Evolutionary conservation across 768 basidiomycete genomes (phyloP), one percentile per base, ranked within the genome.

Genomic region (Chlorophyllum brunneum): DNA sequence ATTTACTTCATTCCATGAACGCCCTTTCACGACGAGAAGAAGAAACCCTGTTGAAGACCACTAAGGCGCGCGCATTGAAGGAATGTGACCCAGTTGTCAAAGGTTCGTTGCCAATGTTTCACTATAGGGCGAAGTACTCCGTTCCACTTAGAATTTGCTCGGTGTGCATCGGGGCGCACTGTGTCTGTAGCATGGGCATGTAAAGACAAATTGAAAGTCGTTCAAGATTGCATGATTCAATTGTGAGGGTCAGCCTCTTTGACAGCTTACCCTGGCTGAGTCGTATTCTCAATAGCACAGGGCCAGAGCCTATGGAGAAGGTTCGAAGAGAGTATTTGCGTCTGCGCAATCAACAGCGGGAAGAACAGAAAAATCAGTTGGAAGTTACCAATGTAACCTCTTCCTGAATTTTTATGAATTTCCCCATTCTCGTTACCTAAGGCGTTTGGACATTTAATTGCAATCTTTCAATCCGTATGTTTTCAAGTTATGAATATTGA

Each of bases 121-220:
- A n/a, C n/a, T 22, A 27, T 43, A 3, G 11, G 23, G 9, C 6
- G 13, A 13, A 18, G 11, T 51, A 37, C 20, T 54, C 24, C 27
- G 18, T 20, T 50, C 37, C 48, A 36, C 27, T 36, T 63, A 95
- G 92, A 81, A 47, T 95, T 93, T 63, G 92, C 92, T 13, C 76
- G 82, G n/a, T 95, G 92, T 64, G 85, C 88, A 1, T 72, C 78
- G 48, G 90, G 90, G 6, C 81, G 92, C 6, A 88, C 86, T 2
- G 67, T 95, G 46, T 90, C 92, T 4, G 85, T 93, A 22, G 85
- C 85, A 11, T 95, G 92, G 92, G 80, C 83, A 20, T 95, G 92
- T 63, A 81, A 77, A 63, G 74, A 74, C 27, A 77, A 85, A 63
- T 80, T 88, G 48, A 82, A 79, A 59, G 72, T 68, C 10, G 74